Evolutionary conservation across 495 filamentous ascomycete species (phyloP).

Genomic region (Stereocaulon alpinum): DNA sequence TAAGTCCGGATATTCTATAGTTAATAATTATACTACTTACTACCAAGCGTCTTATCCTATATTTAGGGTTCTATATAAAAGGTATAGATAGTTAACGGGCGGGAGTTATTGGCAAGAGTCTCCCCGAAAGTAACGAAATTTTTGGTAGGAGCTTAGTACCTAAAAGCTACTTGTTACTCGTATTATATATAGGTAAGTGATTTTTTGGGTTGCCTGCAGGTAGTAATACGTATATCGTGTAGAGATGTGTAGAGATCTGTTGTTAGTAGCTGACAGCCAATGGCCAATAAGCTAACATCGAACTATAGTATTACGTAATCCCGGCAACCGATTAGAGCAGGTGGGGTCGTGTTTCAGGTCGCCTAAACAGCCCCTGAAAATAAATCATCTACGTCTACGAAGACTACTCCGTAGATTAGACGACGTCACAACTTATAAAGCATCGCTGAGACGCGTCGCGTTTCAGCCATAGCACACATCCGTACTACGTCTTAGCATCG

Average conservation of each 20-base stretch:
- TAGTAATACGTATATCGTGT: too few species aligned
- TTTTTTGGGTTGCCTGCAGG: too few species aligned
- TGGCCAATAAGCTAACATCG: neutral
- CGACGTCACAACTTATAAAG: neutral
- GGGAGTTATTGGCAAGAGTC: neutral
- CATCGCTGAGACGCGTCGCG: neutral
- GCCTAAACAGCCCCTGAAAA: neutral
- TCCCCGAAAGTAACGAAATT: neutral
- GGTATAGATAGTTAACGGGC: neutral
- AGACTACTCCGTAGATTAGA: neutral
- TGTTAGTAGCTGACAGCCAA: neutral
- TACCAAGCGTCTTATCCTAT: too few species aligned
- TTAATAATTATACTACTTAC: too few species aligned
- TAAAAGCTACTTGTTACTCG: too few species aligned
- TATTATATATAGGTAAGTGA: too few species aligned
- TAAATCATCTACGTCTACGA: neutral
- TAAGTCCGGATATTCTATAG: too few species aligned
- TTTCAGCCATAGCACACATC: neutral
- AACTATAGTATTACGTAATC: neutral
- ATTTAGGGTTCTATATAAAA: too few species aligned
- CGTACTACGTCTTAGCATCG: neutral
- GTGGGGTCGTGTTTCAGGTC: neutral
- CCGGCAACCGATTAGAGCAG: neutral
- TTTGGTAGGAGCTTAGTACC: neutral
- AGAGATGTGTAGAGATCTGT: too few species aligned